Conservation (phyloP, 352 stramenopile species). For the Phytophthora sp. region DNA sequence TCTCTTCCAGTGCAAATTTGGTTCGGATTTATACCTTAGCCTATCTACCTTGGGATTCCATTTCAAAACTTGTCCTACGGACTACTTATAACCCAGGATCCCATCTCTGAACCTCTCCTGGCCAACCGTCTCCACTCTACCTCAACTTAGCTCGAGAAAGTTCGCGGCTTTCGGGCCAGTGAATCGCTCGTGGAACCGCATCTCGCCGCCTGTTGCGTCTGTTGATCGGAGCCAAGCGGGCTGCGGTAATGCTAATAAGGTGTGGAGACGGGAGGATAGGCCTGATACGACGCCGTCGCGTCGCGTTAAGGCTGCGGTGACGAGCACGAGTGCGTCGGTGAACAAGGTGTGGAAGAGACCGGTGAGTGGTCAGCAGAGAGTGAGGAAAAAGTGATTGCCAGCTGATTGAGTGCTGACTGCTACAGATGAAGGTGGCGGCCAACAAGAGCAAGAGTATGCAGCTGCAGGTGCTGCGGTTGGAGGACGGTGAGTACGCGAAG, state of each 20-base stretch:
- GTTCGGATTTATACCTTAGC: too few species aligned
- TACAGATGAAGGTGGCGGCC: constrained; percentile 39
- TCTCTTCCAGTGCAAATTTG: too few species aligned
- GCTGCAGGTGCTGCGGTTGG: constrained; percentile 57
- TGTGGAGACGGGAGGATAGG: constrained; percentile 49
- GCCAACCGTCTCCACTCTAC: too few species aligned
- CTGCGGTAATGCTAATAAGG: constrained; percentile 54
- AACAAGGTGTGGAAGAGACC: constrained; percentile 46
- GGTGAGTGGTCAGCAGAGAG: constrained; percentile 19
- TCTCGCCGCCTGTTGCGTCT: background rate
- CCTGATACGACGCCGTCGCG: background rate
- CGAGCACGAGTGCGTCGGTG: too few species aligned
- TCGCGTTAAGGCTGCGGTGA: too few species aligned
- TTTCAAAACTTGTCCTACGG: too few species aligned
- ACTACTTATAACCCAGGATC: too few species aligned
- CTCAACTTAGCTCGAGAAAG: too few species aligned
- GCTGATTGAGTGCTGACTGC: constrained; percentile 1
- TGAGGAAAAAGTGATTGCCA: constrained; percentile 6
- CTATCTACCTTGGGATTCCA: too few species aligned
- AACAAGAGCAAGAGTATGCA: constrained; percentile 55
- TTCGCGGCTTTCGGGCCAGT: constrained; percentile 21
- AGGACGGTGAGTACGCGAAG: constrained; percentile 81
- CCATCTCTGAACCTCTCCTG: too few species aligned
- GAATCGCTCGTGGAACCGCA: constrained; percentile 58
- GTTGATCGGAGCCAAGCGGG: constrained; percentile 9